A percentile compares a stretch with the other conserved stretches of the same genome.
Evolutionary conservation across 2,329 filamentous ascomycete species (phyloP).

Genomic region (Diaporthe sp.): DNA sequence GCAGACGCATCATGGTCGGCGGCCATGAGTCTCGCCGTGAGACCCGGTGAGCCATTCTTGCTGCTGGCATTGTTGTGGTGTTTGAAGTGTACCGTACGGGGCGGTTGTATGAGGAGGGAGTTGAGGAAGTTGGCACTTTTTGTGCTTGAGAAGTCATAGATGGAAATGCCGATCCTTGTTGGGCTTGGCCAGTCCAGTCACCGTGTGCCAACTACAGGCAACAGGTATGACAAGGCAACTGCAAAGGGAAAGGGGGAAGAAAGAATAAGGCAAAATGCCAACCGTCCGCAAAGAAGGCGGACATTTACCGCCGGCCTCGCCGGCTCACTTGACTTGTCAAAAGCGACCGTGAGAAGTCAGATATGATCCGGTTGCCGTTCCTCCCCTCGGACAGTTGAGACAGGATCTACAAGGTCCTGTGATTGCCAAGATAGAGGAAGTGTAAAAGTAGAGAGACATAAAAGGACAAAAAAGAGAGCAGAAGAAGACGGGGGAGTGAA

Average conservation of each 20-base stretch:
- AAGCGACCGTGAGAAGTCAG: constrained; percentile 32
- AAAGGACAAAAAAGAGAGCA: not conserved
- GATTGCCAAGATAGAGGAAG: constrained; percentile 1
- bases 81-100: not conserved
- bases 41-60: constrained; percentile 15
- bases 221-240: constrained; percentile 31
- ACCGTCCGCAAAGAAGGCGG: constrained; percentile 34
- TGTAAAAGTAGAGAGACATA: constrained; percentile 2
- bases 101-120: not conserved
- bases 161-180: not conserved
- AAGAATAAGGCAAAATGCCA: constrained; percentile 13
- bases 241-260: not conserved
- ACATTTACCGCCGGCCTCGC: constrained; percentile 42
- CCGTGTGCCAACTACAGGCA: constrained; percentile 8
- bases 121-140: not conserved
- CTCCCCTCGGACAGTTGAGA: constrained; percentile 10
- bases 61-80: constrained; percentile 18
- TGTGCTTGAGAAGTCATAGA: constrained; percentile 16
- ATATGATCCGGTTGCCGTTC: constrained; percentile 34
- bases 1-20: constrained; percentile 60
- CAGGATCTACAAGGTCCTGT: not conserved
- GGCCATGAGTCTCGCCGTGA: constrained; percentile 61
- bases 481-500: not conserved
- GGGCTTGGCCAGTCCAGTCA: not conserved
- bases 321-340: constrained; percentile 42